Evolutionary conservation across 257 asterid species (phyloP).

Genomic region (Primulina tabacum): DNA sequence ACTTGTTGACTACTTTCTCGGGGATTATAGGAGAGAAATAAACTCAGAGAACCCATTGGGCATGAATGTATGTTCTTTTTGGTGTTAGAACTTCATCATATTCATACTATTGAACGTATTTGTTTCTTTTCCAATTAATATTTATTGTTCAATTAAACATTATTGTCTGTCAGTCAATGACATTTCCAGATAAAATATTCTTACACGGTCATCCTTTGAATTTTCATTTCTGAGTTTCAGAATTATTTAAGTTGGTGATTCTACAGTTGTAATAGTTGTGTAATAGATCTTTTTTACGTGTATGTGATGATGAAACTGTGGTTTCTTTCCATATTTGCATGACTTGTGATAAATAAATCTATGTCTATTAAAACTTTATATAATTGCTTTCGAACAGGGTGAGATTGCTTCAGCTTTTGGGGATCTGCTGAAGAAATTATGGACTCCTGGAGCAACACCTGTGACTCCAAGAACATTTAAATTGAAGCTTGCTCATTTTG

Average conservation of each 20-base stretch:
- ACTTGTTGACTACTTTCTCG: slow-evolving; percentile 96
- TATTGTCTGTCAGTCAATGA: slow-evolving; percentile 16
- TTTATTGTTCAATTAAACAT: slow-evolving; percentile 11
- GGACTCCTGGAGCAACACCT: slow-evolving; percentile 95
- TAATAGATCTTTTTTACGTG: slow-evolving; percentile 10
- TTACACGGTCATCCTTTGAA: neutral
- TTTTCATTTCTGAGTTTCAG: neutral
- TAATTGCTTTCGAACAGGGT: slow-evolving; percentile 52
- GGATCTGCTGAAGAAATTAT: slow-evolving; percentile 79
- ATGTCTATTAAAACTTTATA: slow-evolving; percentile 16
- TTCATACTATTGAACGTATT: neutral
- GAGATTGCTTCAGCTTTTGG: slow-evolving; percentile 96
- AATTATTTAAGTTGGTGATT: slow-evolving; percentile 9
- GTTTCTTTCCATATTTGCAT: slow-evolving; percentile 12
- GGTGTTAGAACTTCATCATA: slow-evolving; percentile 10
- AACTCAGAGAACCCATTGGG: slow-evolving; percentile 90
- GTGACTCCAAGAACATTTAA: slow-evolving; percentile 90
- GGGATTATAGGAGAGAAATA: slow-evolving; percentile 82
- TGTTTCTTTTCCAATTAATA: slow-evolving; percentile 14
- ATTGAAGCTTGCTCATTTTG: slow-evolving; percentile 84
- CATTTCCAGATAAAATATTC: slow-evolving; percentile 3
- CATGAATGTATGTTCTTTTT: slow-evolving; percentile 65
- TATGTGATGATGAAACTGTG: slow-evolving; percentile 14
- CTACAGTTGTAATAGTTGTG: slow-evolving; percentile 17
- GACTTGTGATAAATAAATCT: neutral